Evolutionary conservation across 345 rosid species (phyloP), one percentile per base, ranked within the genome.

Genomic region (Noccaea caerulescens): DNA sequence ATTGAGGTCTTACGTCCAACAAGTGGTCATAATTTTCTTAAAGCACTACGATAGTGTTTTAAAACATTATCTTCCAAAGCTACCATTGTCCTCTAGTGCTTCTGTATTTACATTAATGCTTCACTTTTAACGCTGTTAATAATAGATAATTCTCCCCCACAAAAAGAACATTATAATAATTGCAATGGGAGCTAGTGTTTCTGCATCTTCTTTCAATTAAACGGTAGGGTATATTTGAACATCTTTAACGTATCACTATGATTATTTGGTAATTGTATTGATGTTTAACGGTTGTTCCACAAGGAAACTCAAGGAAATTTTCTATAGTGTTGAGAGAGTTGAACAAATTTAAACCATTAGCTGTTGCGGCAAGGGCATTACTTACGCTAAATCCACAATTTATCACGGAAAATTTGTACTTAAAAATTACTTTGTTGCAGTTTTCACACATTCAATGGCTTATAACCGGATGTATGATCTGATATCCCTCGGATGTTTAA

Each of bases 1-100:
- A 59, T 67, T 9, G 38, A 23, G 63, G 63, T 53, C 63, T 75
- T 67, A 38, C 39, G 59, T 55, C 69, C 57, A 67, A 60, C 57
- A 59, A 68, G 57, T 67, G 68, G 73, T 13, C 50, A 2, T 8
- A 0, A 37, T 69, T 69, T 68, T 63, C 65, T 61, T 62, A 63
- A 75, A 56, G 75, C 74, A 69, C 46, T 75, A 61, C 7, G 39
- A 18, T 55, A 54, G 41, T 55, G 6, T 61, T 75, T 27, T 38
- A 3, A 75, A 69, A 69, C 47, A 59, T 37, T 75, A 68, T 75
- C 74, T 37, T 61, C 59, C 64, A 45, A 44, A 61, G 63, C 62
- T 67, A 33, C 20, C 23, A 60, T 53, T 75, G 44, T 68, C 41
- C 36, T 45, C 13, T 62, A 38, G 60, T 62, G 70, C 66, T 69